Conservation (phyloP, 2,329 filamentous ascomycete species). For the Fusarium concolor region DNA sequence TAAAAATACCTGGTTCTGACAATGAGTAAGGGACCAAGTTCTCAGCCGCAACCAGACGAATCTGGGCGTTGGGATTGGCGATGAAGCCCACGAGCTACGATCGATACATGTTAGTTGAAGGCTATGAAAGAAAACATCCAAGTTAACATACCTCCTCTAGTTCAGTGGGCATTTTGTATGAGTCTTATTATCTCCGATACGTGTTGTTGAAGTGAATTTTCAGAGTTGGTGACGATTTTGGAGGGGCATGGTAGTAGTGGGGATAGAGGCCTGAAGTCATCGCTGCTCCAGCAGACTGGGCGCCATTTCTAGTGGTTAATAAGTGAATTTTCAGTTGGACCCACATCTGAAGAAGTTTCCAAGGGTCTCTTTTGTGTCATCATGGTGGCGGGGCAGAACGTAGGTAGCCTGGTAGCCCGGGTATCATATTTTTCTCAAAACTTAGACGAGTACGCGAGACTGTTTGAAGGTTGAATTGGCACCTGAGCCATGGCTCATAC, state of each 20-base stretch:
- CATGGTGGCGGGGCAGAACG: slow-evolving; percentile 41
- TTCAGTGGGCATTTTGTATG: slow-evolving; percentile 74
- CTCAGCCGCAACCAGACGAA: slow-evolving; percentile 86
- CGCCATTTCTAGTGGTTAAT: slow-evolving; percentile 33
- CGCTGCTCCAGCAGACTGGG: slow-evolving; percentile 42
- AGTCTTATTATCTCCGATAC: neutral
- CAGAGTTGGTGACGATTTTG: slow-evolving; percentile 38
- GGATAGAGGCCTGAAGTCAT: slow-evolving; percentile 46
- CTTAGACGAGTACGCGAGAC: too few species aligned
- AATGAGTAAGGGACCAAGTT: slow-evolving; percentile 87
- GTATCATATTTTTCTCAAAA: slow-evolving; percentile 13
- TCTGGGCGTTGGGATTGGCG: slow-evolving; percentile 89
- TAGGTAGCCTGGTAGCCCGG: neutral
- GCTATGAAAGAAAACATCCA: accelerated
- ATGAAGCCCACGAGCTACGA: slow-evolving; percentile 90
- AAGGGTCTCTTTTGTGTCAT: slow-evolving; percentile 37
- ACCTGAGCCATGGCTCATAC: too few species aligned
- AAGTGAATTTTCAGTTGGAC: slow-evolving; percentile 43
- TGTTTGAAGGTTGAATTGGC: neutral
- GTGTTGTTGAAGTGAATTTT: slow-evolving; percentile 34
- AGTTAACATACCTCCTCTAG: slow-evolving; percentile 73
- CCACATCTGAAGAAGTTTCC: slow-evolving; percentile 44
- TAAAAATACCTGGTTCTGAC: slow-evolving; percentile 83
- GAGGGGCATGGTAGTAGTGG: slow-evolving; percentile 47
- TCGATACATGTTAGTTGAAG: slow-evolving; percentile 15